Evolutionary conservation across 2,329 filamentous ascomycete species (phyloP), one percentile per base, ranked within the genome.

Genomic region (Colletotrichum lindemuthianum): DNA sequence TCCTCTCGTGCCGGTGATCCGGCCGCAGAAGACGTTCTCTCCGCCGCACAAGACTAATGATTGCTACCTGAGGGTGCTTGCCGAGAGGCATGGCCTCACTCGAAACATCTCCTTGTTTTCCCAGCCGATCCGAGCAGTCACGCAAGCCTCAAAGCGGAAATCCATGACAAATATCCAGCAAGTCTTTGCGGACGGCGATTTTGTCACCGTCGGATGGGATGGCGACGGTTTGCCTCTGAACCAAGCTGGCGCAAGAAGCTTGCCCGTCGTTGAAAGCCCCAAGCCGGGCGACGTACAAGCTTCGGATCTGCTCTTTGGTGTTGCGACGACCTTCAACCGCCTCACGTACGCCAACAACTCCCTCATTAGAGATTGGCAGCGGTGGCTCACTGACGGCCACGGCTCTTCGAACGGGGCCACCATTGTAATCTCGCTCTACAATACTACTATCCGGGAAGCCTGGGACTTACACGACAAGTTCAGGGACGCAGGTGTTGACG

Each of bases 371-470:
- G 76, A 79, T 61, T 83, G 81, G 81, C 72, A 77, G 41, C 74
- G 80, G 3, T 83, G 80, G 80, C 74, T 83, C 59, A 82, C 82
- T 0, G 73, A 80, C 48, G 78, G 78, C 4, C 72, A 73, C 8
- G 73, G 75, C 3, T 68, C 70, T 11, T 77, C 77, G 2, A 83
- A 82, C 64, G 81, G 82, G 10, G 81, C 80, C 3, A 76, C 72
- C 6, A 68, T 83, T 11, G 68, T 82, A 13, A 71, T 84, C 39
- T 72, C 76, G 13, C 73, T 84, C 41, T 77, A 83, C 50, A 74
- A 74, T 39, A 78, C 78, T 1, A 71, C 71, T 6, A 66, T 69
- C 11, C 63, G 69, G 2, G 75, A 84, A 58, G 70, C 76, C 0
- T 64, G 70, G 34, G 69, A 73, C 12, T 66, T 79, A 1, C 70